phyloP scores from a whole-genome alignment of 2,329 filamentous ascomycete genomes.

The Arthrocladium fulminans region DNA sequence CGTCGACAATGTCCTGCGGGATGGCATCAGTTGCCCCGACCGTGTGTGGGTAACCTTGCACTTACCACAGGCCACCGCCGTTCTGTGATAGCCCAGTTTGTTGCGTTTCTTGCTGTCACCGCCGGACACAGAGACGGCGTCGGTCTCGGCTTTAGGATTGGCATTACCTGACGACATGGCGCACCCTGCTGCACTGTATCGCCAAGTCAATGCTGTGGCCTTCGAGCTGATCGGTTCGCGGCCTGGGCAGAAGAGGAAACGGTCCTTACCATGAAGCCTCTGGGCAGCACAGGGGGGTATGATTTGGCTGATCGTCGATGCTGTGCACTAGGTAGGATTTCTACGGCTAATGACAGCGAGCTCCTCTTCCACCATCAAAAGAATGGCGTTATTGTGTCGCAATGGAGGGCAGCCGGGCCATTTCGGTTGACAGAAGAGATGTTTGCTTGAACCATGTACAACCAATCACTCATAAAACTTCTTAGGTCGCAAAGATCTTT shows the following conservation, averaged over 20 bases:
- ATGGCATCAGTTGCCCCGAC: constrained; percentile 8
- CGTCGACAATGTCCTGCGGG: constrained; percentile 38
- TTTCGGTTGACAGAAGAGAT: too few relatives aligned
- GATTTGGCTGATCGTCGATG: too few relatives aligned
- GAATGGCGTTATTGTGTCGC: not conserved
- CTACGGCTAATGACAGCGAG: too few relatives aligned
- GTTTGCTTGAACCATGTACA: too few relatives aligned
- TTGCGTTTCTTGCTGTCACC: constrained; percentile 57
- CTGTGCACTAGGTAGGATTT: too few relatives aligned
- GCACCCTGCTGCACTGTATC: not conserved
- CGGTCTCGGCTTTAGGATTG: not conserved
- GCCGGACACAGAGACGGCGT: constrained; percentile 1
- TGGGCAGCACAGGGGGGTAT: too few relatives aligned
- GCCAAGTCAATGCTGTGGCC: not conserved
- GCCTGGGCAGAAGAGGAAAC: not conserved
- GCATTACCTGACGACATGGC: not conserved
- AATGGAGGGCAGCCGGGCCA: not conserved
- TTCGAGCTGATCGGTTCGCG: not conserved
- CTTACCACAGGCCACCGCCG: constrained; percentile 92
- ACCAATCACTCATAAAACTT: too few relatives aligned
- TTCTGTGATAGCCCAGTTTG: constrained; percentile 91
- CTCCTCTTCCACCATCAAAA: too few relatives aligned
- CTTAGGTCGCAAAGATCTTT: too few relatives aligned
- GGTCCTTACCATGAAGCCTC: not conserved
- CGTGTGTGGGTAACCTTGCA: constrained; percentile 25